Conservation (phyloP, 2,329 filamentous ascomycete genomes). For the Ceratocystis destructans region DNA sequence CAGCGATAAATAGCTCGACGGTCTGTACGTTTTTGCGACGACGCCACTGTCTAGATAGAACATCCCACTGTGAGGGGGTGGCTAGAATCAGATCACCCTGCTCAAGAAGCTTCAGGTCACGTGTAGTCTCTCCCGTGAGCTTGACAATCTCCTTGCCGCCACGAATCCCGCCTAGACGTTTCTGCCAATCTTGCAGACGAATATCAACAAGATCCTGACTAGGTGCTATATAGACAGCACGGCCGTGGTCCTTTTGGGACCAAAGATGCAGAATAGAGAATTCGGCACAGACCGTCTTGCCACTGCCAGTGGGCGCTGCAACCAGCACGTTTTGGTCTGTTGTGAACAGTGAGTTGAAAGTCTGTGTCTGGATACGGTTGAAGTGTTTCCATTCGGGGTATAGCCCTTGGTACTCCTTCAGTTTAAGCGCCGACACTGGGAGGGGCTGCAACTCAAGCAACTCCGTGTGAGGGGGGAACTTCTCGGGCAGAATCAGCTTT, state of each 20-base stretch:
- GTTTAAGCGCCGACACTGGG: slow-evolving; percentile 77
- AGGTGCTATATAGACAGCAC: slow-evolving; percentile 85
- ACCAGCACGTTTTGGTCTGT: slow-evolving; percentile 90
- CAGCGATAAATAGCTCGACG: slow-evolving; percentile 82
- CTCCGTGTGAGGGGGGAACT: slow-evolving; percentile 87
- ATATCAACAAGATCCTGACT: slow-evolving; percentile 87
- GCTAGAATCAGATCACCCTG: slow-evolving; percentile 80
- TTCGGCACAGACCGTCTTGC: slow-evolving; percentile 94
- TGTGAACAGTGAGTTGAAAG: slow-evolving; percentile 84
- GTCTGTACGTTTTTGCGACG: slow-evolving; percentile 88
- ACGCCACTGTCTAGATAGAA: slow-evolving; percentile 90
- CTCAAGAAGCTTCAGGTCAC: slow-evolving; percentile 79
- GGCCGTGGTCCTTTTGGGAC: slow-evolving; percentile 43
- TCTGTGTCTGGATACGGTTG: slow-evolving; percentile 95
- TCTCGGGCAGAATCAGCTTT: slow-evolving; percentile 85
- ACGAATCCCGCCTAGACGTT: slow-evolving; percentile 54
- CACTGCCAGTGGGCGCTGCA: slow-evolving; percentile 83
- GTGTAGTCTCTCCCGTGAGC: slow-evolving; percentile 81
- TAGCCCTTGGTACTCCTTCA: slow-evolving; percentile 63
- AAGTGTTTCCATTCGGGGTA: slow-evolving; percentile 80
- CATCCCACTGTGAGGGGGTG: slow-evolving; percentile 91
- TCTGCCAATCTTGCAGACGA: slow-evolving; percentile 71
- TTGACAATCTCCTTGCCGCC: slow-evolving; percentile 87
- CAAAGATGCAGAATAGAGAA: slow-evolving; percentile 85
- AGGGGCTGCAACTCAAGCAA: slow-evolving; percentile 84